Evolutionary conservation across 495 filamentous ascomycete genomes (phyloP).

Genomic region (Clavariopsis aquatica): DNA sequence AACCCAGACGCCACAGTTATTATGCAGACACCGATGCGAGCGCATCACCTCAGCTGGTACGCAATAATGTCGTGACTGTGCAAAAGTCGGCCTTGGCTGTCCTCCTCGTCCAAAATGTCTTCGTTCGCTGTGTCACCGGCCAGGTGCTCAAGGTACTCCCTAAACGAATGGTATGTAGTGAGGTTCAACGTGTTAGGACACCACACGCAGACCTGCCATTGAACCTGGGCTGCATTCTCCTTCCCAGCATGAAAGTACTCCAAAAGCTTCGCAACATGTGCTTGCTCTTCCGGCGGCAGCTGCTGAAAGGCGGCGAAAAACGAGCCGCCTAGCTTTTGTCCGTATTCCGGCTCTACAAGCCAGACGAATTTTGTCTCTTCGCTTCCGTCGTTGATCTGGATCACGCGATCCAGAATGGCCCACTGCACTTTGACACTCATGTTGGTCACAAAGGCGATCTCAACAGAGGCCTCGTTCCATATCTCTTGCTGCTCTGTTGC

Average conservation of each 20-base stretch:
- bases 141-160: conserved; percentile 30
- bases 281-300: conserved; percentile 14
- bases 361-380: conserved; percentile 30
- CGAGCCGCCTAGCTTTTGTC: neutral
- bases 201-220: conserved; percentile 28
- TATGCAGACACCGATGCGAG: neutral
- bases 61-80: conserved; percentile 34
- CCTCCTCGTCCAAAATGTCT: conserved; percentile 32
- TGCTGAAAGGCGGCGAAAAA: conserved; percentile 18
- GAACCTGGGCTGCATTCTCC: conserved; percentile 7
- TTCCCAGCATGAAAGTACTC: conserved; percentile 22
- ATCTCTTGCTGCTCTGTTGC: conserved; percentile 27
- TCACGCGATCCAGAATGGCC: conserved; percentile 16
- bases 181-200: conserved; percentile 11
- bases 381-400: conserved; percentile 29
- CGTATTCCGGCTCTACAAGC: conserved; percentile 27
- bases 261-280: conserved; percentile 14
- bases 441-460: conserved; percentile 25
- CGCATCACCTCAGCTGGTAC: conserved; percentile 25
- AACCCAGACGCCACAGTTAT: neutral
- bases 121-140: conserved; percentile 29
- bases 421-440: conserved; percentile 25
- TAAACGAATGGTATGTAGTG: conserved; percentile 9
- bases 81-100: conserved; percentile 29
- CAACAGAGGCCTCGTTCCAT: conserved; percentile 26